Evolutionary conservation across 2,329 filamentous ascomycete genomes (phyloP).

Genomic region (Rhynchosporium agropyri): DNA sequence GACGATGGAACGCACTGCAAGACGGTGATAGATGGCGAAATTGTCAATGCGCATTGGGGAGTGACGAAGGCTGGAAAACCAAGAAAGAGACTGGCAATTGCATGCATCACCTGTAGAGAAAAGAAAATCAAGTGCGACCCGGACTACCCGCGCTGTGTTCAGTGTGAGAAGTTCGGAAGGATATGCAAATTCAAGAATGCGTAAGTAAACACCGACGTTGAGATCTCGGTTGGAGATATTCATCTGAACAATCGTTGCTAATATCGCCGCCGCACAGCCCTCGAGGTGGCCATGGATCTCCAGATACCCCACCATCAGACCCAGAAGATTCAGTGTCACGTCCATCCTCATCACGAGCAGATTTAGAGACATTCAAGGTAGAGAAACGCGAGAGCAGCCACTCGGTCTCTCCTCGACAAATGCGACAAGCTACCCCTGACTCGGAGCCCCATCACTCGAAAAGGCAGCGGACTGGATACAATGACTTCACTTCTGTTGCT

Average conservation of each 20-base stretch:
- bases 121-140: slow-evolving; percentile 99
- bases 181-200: slow-evolving; percentile 84
- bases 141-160: slow-evolving; percentile 81
- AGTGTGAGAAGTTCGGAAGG: slow-evolving; percentile 89
- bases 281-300: slow-evolving; percentile 42
- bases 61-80: slow-evolving; percentile 94
- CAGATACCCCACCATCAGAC: slow-evolving; percentile 42
- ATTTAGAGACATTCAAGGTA: slow-evolving; percentile 37
- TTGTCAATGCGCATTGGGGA: slow-evolving; percentile 89
- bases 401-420: slow-evolving; percentile 38
- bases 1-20: slow-evolving; percentile 83
- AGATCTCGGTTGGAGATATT: slow-evolving; percentile 3
- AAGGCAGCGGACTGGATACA: slow-evolving; percentile 39
- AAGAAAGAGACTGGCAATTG: slow-evolving; percentile 85
- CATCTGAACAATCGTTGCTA: slow-evolving; percentile 40
- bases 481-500: slow-evolving; percentile 39
- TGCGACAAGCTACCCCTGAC: slow-evolving; percentile 37
- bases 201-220: slow-evolving; percentile 55
- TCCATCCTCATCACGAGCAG: slow-evolving; percentile 38
- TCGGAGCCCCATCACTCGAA: slow-evolving; percentile 39
- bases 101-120: slow-evolving; percentile 90
- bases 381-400: slow-evolving; percentile 37
- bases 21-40: slow-evolving; percentile 81
- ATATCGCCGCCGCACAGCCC: slow-evolving; percentile 41
- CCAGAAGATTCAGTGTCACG: slow-evolving; percentile 37